These are phyloP conservation scores for Draba incana DNA, from an alignment of 345 rosid genomes.

Conservation along the genomic window DNA sequence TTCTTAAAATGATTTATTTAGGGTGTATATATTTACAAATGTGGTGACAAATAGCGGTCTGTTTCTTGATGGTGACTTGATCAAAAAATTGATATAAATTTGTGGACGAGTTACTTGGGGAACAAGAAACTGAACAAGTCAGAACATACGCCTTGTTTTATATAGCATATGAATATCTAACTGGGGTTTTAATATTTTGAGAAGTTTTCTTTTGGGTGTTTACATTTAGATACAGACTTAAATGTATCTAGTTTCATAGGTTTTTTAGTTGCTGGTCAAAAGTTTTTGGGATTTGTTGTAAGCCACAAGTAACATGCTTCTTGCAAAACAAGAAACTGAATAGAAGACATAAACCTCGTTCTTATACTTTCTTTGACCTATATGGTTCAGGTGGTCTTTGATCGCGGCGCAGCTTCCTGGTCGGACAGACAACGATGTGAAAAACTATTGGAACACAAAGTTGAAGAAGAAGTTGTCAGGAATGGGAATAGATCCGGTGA, in stretches of 20 bases:
- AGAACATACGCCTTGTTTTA: neutral
- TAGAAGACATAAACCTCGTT: neutral
- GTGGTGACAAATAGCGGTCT: neutral
- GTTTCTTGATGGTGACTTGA: neutral
- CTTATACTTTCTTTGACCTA: neutral
- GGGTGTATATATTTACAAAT: neutral
- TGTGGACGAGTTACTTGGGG: constrained; percentile 5
- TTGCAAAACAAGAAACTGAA: neutral
- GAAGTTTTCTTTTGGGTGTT: neutral
- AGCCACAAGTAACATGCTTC: neutral
- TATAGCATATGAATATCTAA: neutral
- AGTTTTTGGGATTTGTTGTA: neutral
- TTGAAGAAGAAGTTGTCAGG: constrained; percentile 94
- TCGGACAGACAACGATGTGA: constrained; percentile 89
- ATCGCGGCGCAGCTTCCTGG: constrained; percentile 96
- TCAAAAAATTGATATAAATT: neutral
- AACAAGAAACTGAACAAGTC: constrained; percentile 9
- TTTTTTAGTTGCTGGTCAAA: too few relatives aligned
- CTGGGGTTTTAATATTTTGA: neutral
- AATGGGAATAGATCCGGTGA: constrained; percentile 91
- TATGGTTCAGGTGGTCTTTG: constrained; percentile 71
- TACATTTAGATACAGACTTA: neutral
- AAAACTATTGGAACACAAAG: constrained; percentile 95
- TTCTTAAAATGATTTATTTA: neutral
- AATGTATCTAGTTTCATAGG: too few relatives aligned